Conservation (phyloP, 2,329 filamentous ascomycete genomes). For the Teratosphaeria destructans region DNA sequence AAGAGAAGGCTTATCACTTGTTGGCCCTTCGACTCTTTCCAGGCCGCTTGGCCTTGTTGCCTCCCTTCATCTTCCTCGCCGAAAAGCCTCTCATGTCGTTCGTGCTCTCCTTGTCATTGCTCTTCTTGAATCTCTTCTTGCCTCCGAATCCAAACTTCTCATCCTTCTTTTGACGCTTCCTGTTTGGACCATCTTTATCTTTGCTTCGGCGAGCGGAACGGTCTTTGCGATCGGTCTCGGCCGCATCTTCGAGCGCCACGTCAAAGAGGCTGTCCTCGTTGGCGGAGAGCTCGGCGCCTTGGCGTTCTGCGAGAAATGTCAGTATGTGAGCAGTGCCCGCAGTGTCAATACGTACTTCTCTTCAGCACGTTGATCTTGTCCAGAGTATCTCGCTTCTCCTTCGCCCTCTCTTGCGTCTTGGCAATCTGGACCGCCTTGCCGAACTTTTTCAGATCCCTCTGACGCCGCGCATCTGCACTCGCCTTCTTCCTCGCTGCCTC, state of each 20-base stretch:
- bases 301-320: slow-evolving; percentile 56
- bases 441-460: slow-evolving; percentile 96
- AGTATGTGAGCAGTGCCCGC: neutral
- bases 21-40: slow-evolving; percentile 32
- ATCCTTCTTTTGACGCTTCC: slow-evolving; percentile 87
- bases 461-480: slow-evolving; percentile 76
- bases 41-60: slow-evolving; percentile 17
- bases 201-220: slow-evolving; percentile 32
- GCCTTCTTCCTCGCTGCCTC: slow-evolving; percentile 90
- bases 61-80: slow-evolving; percentile 72
- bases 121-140: slow-evolving; percentile 88
- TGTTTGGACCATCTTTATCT: slow-evolving; percentile 35
- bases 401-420: slow-evolving; percentile 86
- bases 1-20: neutral
- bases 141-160: slow-evolving; percentile 91
- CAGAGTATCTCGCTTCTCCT: slow-evolving; percentile 82
- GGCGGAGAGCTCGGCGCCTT: slow-evolving; percentile 54
- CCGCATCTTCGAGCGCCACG: slow-evolving; percentile 65
- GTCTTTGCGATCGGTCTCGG: slow-evolving; percentile 38
- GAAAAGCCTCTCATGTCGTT: slow-evolving; percentile 75
- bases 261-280: slow-evolving; percentile 87
- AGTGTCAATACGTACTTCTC: slow-evolving; percentile 59
- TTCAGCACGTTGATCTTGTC: slow-evolving; percentile 94
- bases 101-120: slow-evolving; percentile 73
- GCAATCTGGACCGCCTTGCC: slow-evolving; percentile 96